Evolutionary conservation across 2,329 filamentous ascomycete genomes (phyloP), one percentile per base, ranked within the genome.

Genomic region (Torrubiella hemipterigena): DNA sequence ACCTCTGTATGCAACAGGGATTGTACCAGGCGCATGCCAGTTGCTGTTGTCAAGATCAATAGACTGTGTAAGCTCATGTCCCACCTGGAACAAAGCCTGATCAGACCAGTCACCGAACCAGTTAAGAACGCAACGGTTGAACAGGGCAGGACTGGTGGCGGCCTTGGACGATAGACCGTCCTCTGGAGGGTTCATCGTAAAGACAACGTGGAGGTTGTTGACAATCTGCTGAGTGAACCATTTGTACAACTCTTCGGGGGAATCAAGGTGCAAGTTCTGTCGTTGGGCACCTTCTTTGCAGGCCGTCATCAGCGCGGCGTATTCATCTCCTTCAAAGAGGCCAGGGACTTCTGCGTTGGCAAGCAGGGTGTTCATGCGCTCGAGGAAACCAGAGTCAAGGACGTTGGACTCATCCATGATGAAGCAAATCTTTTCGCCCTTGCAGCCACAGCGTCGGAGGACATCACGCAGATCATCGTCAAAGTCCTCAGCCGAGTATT

Each of bases 71-170:
- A 98, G 74, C 56, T 98, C 91, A 40, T 83, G 86, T 16, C 83
- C 87, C 40, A 98, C 93, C 57, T 98, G 93, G 77, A 93, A 99
- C 14, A 98, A 71, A 22, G 91, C 93, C 61, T 98, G 91, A 55
- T 98, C 91, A 31, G 91, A 98, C 91, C 91, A 99, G 59, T 99
- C 91, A 42, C 91, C 91, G 54, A 98, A 95, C 91, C 91, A 99
- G 61, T 99, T 98, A 45, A 99, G 78, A 29, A 99, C 91, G 52
- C 91, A 99, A 69, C 91, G 81, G 65, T 99, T 99, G 79, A 99
- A 99, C 49, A 99, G 62, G 24, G 91, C 91, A 37, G 91, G 91
- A 70, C 86, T 95, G 4, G 93, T 98, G 17, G 91, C 93, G 34
- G 91, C 91, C 63, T 95, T 96, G 19, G 86, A 94, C 2, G 84